Conservation (phyloP, 2,329 filamentous ascomycete genomes). For the Albifimbria verrucaria region DNA sequence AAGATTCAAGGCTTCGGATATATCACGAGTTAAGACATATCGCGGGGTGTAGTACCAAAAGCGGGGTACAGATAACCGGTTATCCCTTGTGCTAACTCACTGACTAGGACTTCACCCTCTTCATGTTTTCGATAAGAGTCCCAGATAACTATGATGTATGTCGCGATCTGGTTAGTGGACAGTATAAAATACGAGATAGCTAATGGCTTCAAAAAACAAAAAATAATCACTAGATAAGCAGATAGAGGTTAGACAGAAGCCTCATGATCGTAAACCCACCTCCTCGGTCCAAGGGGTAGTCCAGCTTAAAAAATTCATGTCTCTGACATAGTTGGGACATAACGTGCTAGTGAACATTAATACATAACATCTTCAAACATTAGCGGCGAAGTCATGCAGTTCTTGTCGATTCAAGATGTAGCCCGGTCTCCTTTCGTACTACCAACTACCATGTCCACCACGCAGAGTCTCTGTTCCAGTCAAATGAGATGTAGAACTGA, state of each 20-base stretch:
- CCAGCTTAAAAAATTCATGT: neutral
- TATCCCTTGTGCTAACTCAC: no score
- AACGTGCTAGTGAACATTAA: neutral
- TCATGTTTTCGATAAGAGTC: no score
- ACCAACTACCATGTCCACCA: neutral
- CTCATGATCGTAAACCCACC: neutral
- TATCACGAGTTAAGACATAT: no score
- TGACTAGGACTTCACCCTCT: no score
- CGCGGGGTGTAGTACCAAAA: no score
- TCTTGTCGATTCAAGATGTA: neutral
- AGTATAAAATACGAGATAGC: no score
- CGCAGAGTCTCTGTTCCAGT: neutral
- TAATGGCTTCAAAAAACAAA: no score
- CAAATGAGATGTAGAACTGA: neutral
- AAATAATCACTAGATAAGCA: neutral
- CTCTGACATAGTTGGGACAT: neutral
- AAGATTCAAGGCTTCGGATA: no score
- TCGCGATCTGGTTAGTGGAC: no score
- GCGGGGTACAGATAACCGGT: no score
- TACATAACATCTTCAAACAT: neutral
- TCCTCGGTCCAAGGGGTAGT: neutral
- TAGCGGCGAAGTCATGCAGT: neutral
- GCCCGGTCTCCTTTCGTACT: neutral
- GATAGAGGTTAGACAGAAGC: neutral
- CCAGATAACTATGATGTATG: no score